Percentiles rank a stretch among this genome's conserved stretches.
These are phyloP conservation scores for Puccinia triticina DNA, from an alignment of 1,284 basidiomycete species.

Conservation along the genomic window DNA sequence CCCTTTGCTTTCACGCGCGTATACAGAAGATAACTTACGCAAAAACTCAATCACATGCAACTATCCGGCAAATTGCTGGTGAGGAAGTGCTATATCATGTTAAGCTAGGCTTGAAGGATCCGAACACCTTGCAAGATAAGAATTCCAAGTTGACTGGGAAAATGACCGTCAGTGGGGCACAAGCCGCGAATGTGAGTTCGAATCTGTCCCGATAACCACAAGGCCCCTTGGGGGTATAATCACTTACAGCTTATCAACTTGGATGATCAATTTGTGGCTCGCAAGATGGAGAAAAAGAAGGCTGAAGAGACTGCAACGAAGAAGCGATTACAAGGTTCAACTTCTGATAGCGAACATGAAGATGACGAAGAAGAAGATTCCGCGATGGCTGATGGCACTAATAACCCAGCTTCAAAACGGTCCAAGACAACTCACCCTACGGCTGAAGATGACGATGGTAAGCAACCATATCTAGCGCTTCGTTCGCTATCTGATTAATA, in stretches of 20 bases:
- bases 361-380: conserved; percentile 35
- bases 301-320: conserved; percentile 43
- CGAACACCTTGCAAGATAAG: conserved; percentile 47
- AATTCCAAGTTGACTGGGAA: conserved; percentile 23
- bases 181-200: conserved; percentile 46
- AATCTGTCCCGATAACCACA: background rate
- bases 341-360: conserved; percentile 33
- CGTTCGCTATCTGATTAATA: too few relatives aligned
- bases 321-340: conserved; percentile 40
- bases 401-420: conserved; percentile 26
- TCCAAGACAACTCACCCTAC: conserved; percentile 28
- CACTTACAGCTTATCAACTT: background rate
- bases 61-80: conserved; percentile 36
- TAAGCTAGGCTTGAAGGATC: conserved; percentile 49
- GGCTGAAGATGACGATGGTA: conserved; percentile 44
- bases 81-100: conserved; percentile 52
- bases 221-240: background rate
- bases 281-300: conserved; percentile 46
- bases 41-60: conserved; percentile 40
- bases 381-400: background rate
- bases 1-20: background rate
- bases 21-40: conserved; percentile 49
- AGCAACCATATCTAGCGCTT: background rate
- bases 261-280: background rate
- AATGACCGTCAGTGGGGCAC: conserved; percentile 45